Conservation (phyloP, 169 alveolate genomes). For the Eimeria brunetti region DNA sequence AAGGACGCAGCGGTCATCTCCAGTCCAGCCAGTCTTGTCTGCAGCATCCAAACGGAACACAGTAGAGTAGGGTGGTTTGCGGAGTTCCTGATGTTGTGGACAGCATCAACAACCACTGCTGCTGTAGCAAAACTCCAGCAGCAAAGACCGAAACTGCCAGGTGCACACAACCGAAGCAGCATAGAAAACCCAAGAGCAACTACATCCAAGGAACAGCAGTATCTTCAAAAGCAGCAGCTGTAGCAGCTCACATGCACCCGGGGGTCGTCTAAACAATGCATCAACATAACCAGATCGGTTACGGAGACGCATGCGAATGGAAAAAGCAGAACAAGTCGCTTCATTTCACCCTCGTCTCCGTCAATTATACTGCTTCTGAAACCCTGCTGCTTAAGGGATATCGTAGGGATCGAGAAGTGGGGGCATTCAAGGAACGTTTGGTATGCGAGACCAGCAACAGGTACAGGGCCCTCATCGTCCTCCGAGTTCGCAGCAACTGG, state of each 20-base stretch:
- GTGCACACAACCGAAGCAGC: not conserved
- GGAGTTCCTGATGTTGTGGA: not conserved
- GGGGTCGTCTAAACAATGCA: conserved; percentile 15
- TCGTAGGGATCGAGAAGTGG: conserved; percentile 52
- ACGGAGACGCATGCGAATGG: conserved; percentile 47
- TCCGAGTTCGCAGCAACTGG: not conserved
- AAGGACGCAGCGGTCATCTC: conserved; percentile 27
- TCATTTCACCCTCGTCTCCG: not conserved
- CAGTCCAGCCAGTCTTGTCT: conserved; percentile 48
- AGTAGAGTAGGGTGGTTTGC: not conserved
- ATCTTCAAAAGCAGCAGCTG: not conserved
- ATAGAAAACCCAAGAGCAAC: not conserved
- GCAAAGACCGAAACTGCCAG: too few relatives aligned
- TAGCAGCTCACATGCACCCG: conserved; percentile 25
- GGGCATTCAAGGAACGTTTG: conserved; percentile 29
- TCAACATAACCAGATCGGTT: conserved; percentile 15
- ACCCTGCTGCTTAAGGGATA: conserved; percentile 39
- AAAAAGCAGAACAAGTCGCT: conserved; percentile 3
- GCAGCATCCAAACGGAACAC: conserved; percentile 5
- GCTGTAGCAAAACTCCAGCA: not conserved
- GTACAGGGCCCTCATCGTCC: not conserved
- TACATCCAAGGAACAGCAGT: not conserved
- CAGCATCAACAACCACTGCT: not conserved
- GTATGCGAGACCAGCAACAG: not conserved
- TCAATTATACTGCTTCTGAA: not conserved